Percentiles rank a stretch among this genome's conserved stretches.
These are phyloP conservation scores for Camellia sinensis DNA, from an alignment of 148 eudicot genomes.

Conservation along the genomic window DNA sequence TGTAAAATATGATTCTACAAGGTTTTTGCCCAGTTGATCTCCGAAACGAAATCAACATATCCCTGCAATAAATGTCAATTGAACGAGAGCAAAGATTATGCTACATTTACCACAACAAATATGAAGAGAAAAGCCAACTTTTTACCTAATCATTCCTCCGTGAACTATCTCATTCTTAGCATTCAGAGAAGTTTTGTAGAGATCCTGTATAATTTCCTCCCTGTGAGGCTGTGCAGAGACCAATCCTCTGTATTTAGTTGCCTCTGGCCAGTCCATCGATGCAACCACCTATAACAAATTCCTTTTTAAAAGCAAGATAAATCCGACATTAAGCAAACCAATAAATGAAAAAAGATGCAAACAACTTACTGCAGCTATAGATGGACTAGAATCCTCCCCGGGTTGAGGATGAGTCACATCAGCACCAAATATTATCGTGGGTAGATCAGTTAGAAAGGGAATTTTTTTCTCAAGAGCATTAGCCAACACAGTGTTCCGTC, in stretches of 20 bases:
- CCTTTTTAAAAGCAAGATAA: not conserved
- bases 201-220: slow-evolving; percentile 65
- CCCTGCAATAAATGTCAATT: slow-evolving; percentile 38
- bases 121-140: not conserved
- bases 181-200: slow-evolving; percentile 42
- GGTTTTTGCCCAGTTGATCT: slow-evolving; percentile 39
- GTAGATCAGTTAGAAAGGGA: slow-evolving; percentile 47
- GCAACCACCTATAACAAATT: slow-evolving; percentile 66
- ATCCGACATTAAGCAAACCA: not conserved
- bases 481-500: slow-evolving; percentile 51
- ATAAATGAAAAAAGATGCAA: not conserved
- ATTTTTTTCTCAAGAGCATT: slow-evolving; percentile 34
- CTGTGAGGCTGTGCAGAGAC: slow-evolving; percentile 66
- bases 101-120: not conserved
- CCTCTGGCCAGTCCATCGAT: slow-evolving; percentile 84
- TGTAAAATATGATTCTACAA: slow-evolving; percentile 68
- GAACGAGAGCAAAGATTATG: not conserved
- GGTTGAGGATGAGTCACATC: slow-evolving; percentile 90
- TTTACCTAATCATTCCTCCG: slow-evolving; percentile 72
- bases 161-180: slow-evolving; percentile 35
- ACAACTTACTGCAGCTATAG: slow-evolving; percentile 77
- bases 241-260: slow-evolving; percentile 72
- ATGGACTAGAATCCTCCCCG: slow-evolving; percentile 83
- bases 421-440: slow-evolving; percentile 85
- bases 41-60: slow-evolving; percentile 39